Evolutionary conservation across 2,329 filamentous ascomycete genomes (phyloP).

Genomic region (Didymellaceae sp.): DNA sequence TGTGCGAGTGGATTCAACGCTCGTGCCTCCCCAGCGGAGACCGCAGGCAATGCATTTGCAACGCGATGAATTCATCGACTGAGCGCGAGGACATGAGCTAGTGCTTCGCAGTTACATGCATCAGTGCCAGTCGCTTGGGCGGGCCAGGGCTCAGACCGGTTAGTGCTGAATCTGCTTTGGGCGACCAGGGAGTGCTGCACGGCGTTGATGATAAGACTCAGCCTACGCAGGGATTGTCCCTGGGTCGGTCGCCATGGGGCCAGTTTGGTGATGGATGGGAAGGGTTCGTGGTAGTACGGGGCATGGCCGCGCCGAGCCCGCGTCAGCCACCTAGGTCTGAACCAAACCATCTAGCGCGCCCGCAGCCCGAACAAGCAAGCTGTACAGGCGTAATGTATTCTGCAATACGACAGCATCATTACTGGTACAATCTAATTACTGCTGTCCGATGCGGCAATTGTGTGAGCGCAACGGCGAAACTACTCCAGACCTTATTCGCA

Average conservation of each 20-base stretch:
- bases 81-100: conserved; percentile 40
- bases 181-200: conserved; percentile 36
- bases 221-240: conserved; percentile 30
- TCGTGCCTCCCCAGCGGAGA: conserved; percentile 39
- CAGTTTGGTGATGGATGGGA: conserved; percentile 22
- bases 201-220: conserved; percentile 39
- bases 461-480: conserved; percentile 5
- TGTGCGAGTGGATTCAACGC: conserved; percentile 29
- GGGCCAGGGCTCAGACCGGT: conserved; percentile 32
- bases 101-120: conserved; percentile 38
- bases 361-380: conserved; percentile 19
- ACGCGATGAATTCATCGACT: conserved; percentile 46
- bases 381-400: conserved; percentile 36
- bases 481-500: background rate
- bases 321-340: conserved; percentile 34
- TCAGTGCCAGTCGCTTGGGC: conserved; percentile 30
- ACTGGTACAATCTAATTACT: conserved; percentile 15
- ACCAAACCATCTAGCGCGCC: conserved; percentile 27
- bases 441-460: conserved; percentile 13
- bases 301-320: conserved; percentile 28
- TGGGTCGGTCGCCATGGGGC: conserved; percentile 26
- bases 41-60: conserved; percentile 42
- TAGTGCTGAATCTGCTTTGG: conserved; percentile 33
- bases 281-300: conserved; percentile 28
- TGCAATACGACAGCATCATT: conserved; percentile 32